phyloP scores from a whole-genome alignment of 805 yeast genomes.

The Wickerhamiella domercqiae region DNA sequence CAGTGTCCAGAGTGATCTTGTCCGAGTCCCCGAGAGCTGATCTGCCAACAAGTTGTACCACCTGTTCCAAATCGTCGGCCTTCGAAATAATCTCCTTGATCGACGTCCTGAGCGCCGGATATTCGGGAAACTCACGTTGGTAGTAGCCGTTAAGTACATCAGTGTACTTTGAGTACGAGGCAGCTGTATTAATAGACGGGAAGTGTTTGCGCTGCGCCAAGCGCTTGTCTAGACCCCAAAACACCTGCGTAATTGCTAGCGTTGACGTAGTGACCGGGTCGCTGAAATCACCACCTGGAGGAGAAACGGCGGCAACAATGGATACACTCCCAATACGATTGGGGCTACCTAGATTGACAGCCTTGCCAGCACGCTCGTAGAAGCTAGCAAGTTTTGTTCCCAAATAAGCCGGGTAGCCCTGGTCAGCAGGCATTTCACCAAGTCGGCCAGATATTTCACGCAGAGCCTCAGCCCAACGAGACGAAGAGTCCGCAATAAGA shows the following conservation, averaged over 20 bases:
- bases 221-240: slow-evolving; percentile 99
- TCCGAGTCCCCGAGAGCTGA: slow-evolving; percentile 93
- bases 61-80: slow-evolving; percentile 98
- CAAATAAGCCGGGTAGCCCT: slow-evolving; percentile 99
- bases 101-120: slow-evolving; percentile 77
- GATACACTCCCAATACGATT: slow-evolving; percentile 95
- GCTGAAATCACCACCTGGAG: slow-evolving; percentile 99
- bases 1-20: slow-evolving; percentile 89
- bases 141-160: slow-evolving; percentile 73
- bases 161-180: slow-evolving; percentile 93
- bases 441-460: slow-evolving; percentile 99
- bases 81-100: slow-evolving; percentile 88
- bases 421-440: slow-evolving; percentile 99
- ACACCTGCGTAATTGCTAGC: slow-evolving; percentile 98
- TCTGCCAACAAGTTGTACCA: slow-evolving; percentile 97
- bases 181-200: slow-evolving; percentile 95
- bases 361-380: slow-evolving; percentile 99
- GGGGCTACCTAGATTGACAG: slow-evolving; percentile 89
- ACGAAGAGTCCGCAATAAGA: slow-evolving; percentile 99
- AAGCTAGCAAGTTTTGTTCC: slow-evolving; percentile 98
- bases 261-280: slow-evolving; percentile 99
- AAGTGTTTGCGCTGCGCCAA: slow-evolving; percentile 99
- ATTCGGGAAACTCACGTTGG: slow-evolving; percentile 75
- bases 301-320: slow-evolving; percentile 99
- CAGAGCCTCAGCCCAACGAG: slow-evolving; percentile 99